A percentile compares a stretch with the other conserved stretches of the same genome.
These are phyloP conservation scores for Protomyces pachydermus DNA, from an alignment of 1,139 yeast genomes.

Conservation along the genomic window DNA sequence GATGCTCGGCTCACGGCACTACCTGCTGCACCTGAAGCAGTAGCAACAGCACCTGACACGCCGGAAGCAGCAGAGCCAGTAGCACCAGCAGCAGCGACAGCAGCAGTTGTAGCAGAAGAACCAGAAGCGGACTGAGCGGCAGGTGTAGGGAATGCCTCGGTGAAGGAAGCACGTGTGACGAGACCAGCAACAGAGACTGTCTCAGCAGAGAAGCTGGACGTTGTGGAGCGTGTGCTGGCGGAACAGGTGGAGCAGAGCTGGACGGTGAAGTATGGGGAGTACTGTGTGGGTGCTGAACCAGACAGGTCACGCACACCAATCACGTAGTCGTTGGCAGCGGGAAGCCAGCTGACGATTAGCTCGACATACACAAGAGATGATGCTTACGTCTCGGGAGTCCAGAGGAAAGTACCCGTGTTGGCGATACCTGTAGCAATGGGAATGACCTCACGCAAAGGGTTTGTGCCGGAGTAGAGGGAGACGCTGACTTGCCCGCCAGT, in stretches of 20 bases:
- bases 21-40: conserved; percentile 8
- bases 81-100: conserved; percentile 4
- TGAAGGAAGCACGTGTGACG: conserved; percentile 18
- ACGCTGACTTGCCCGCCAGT: conserved; percentile 24
- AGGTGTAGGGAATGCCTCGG: conserved; percentile 12
- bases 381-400: conserved; percentile 24
- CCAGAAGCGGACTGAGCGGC: conserved; percentile 13
- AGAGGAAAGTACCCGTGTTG: conserved; percentile 27
- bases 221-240: conserved; percentile 23
- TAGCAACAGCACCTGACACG: background rate
- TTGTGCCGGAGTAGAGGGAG: conserved; percentile 26
- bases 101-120: conserved; percentile 1
- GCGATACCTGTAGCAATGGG: conserved; percentile 18
- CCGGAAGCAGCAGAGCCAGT: background rate
- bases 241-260: conserved; percentile 30
- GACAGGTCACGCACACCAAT: conserved; percentile 12
- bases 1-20: background rate
- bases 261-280: conserved; percentile 26
- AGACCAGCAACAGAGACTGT: conserved; percentile 28
- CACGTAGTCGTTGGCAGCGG: conserved; percentile 27
- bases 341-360: conserved; percentile 5
- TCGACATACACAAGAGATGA: background rate
- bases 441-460: conserved; percentile 13
- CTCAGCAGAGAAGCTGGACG: conserved; percentile 15
- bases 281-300: conserved; percentile 18